Percentiles rank a stretch among this genome's conserved stretches.
These are phyloP conservation scores for Wickerhamomyces silvicola DNA, from an alignment of 805 yeast species.

Conservation along the genomic window DNA sequence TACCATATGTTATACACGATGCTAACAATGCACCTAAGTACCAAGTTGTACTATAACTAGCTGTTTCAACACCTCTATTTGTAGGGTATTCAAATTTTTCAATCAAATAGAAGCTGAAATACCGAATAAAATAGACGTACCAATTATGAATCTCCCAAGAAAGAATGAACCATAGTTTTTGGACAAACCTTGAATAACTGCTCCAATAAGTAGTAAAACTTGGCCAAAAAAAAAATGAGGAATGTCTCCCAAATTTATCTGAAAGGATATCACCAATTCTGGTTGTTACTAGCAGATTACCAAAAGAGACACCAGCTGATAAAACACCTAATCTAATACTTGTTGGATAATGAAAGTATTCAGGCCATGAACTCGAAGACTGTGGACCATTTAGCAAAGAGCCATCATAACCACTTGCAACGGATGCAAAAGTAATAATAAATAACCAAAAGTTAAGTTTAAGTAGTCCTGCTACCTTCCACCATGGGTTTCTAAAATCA, in stretches of 20 bases:
- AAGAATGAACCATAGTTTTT: conserved; percentile 1
- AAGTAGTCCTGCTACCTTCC: background rate
- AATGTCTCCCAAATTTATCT: too few species aligned
- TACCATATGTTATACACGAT: conserved; percentile 41
- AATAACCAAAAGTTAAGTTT: background rate
- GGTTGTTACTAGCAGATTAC: too few species aligned
- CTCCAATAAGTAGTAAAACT: background rate
- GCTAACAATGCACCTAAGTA: conserved; percentile 43
- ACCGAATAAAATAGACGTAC: background rate
- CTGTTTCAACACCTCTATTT: conserved; percentile 31
- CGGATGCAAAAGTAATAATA: background rate
- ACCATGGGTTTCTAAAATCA: conserved; percentile 2
- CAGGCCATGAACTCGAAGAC: background rate
- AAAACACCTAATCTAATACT: too few species aligned
- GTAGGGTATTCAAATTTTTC: conserved; percentile 43
- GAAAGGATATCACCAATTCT: too few species aligned
- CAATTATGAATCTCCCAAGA: background rate
- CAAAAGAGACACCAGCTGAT: too few species aligned
- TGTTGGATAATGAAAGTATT: background rate
- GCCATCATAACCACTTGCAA: background rate
- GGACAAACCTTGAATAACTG: conserved; percentile 1
- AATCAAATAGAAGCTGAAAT: conserved; percentile 20
- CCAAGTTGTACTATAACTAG: conserved; percentile 42
- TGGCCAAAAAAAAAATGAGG: too few species aligned
- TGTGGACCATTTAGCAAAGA: conserved; percentile 1